Conservation (phyloP, 441 rosid species). For the Jatropha podagrica region DNA sequence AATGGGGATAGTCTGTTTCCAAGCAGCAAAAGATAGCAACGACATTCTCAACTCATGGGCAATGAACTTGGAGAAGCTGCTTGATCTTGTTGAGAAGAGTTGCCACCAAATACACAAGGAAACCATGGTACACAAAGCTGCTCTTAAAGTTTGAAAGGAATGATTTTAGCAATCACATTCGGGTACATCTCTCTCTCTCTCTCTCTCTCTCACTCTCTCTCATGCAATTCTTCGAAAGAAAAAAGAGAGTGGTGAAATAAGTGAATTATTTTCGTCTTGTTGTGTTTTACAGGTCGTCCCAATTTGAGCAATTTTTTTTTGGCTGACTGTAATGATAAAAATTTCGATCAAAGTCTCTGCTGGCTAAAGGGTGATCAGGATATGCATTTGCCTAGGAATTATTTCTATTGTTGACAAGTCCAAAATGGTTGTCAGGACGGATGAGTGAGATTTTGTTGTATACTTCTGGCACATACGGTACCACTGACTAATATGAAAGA, state of each 20-base stretch:
- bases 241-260: too few species aligned
- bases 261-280: neutral
- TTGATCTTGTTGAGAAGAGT: constrained; percentile 98
- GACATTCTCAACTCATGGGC: constrained; percentile 97
- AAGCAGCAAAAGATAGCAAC: constrained; percentile 85
- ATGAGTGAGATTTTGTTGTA: constrained; percentile 26
- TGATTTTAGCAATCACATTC: constrained; percentile 1
- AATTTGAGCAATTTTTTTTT: neutral
- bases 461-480: constrained; percentile 27
- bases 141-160: constrained; percentile 56
- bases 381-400: constrained; percentile 20
- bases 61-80: constrained; percentile 87
- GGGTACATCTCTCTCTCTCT: constrained; percentile 12
- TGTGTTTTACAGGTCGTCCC: neutral
- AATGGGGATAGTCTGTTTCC: constrained; percentile 82
- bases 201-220: neutral
- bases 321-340: neutral
- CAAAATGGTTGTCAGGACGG: constrained; percentile 13
- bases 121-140: constrained; percentile 98
- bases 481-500: constrained; percentile 25
- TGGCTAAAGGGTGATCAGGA: neutral
- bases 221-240: too few species aligned
- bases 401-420: neutral
- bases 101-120: constrained; percentile 99
- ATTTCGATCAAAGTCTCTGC: neutral